Percentiles rank a stretch among this genome's conserved stretches.
phyloP scores from a whole-genome alignment of 1,139 yeast species.

The Taphrina communis region DNA sequence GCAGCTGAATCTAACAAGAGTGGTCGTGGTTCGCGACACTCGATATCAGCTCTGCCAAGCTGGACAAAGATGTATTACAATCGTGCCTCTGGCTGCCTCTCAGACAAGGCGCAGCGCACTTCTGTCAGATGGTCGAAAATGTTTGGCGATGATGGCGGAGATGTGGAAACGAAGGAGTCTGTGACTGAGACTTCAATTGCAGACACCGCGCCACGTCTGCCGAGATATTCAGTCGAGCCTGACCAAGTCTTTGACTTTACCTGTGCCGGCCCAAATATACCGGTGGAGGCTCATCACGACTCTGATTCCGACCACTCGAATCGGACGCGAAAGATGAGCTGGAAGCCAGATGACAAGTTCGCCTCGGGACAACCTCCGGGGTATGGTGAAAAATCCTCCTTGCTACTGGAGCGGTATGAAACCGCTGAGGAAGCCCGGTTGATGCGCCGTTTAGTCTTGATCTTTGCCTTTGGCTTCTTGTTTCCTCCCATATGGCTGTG shows the following conservation, averaged over 20 bases:
- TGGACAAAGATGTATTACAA: conserved; percentile 16
- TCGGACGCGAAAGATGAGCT: not conserved
- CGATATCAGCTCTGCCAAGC: not conserved
- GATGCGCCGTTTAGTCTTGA: conserved; percentile 11
- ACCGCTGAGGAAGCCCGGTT: not conserved
- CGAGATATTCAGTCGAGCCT: conserved; percentile 6
- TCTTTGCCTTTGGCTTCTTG: conserved; percentile 21
- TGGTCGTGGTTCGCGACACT: not conserved
- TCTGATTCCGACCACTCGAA: not conserved
- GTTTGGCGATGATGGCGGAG: not conserved
- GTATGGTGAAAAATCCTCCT: conserved; percentile 1
- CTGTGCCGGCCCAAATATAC: not conserved
- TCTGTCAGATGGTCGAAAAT: not conserved
- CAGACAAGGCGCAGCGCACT: not conserved
- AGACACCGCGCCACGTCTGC: not conserved
- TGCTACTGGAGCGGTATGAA: not conserved
- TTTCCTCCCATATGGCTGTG: conserved; percentile 16
- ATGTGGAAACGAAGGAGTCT: not conserved
- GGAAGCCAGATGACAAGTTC: not conserved
- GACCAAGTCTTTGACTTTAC: not conserved
- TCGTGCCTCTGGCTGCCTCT: not conserved
- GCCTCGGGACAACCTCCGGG: not conserved
- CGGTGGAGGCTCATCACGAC: not conserved
- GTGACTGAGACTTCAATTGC: not conserved
- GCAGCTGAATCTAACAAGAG: not conserved